A percentile compares a stretch with the other conserved stretches of the same genome.
These are phyloP conservation scores for Rhynchosporium agropyri DNA, from an alignment of 2,329 filamentous ascomycete species.

Conservation along the genomic window DNA sequence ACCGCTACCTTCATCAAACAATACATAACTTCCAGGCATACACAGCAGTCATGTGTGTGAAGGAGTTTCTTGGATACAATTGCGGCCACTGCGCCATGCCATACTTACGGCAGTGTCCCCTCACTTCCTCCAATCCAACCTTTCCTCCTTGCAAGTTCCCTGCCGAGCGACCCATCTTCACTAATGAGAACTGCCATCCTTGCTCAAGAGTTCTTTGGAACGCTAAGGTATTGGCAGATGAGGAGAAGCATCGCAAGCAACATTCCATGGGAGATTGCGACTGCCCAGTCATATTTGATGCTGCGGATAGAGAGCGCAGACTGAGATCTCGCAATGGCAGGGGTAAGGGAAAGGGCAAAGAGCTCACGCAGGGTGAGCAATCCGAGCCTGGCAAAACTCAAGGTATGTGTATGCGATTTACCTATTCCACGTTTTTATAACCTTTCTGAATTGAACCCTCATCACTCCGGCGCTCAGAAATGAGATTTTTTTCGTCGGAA, in stretches of 20 bases:
- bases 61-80: slow-evolving; percentile 50
- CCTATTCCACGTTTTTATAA: not conserved
- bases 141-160: slow-evolving; percentile 39
- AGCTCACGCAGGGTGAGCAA: slow-evolving; percentile 11
- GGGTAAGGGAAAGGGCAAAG: slow-evolving; percentile 23
- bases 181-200: slow-evolving; percentile 37
- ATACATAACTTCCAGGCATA: not conserved
- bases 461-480: not conserved
- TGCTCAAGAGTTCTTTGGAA: slow-evolving; percentile 42
- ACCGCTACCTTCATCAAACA: not conserved
- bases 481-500: not conserved
- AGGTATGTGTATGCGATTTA: slow-evolving; percentile 3
- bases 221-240: slow-evolving; percentile 31
- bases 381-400: not conserved
- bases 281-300: slow-evolving; percentile 36
- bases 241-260: slow-evolving; percentile 33
- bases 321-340: slow-evolving; percentile 16
- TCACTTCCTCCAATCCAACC: slow-evolving; percentile 29
- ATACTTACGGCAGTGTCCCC: slow-evolving; percentile 48
- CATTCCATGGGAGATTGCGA: slow-evolving; percentile 36
- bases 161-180: slow-evolving; percentile 34
- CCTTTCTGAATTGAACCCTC: not conserved
- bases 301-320: slow-evolving; percentile 30
- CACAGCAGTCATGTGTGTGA: slow-evolving; percentile 48
- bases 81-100: slow-evolving; percentile 51